Evolutionary conservation across 306 rosid species (phyloP), one percentile per base, ranked within the genome.

Genomic region (Prunus persica): DNA sequence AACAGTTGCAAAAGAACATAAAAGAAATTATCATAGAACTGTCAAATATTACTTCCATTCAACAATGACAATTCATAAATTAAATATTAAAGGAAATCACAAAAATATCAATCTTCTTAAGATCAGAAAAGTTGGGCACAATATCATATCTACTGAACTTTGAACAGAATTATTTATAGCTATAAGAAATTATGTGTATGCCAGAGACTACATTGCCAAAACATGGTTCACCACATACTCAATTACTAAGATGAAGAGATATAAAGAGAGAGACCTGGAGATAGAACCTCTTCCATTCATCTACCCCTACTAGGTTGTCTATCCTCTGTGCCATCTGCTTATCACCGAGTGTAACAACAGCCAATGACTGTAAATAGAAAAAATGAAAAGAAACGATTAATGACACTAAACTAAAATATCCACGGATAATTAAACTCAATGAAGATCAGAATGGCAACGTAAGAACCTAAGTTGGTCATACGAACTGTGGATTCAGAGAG

Each of bases 311-410:
- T 73, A 95, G 96, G 87, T 86, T 89, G 84, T 95, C 97, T 75
- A 95, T 28, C 84, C 93, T 89, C 82, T 95, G 98, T 19, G 98
- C 98, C 98, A 95, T 95, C 78, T 88, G 95, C 82, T 69, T 92
- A 86, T 95, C 97, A 73, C 98, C 98, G 28, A 95, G 91, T 3
- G 98, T 95, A 84, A 82, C 91, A 80, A 95, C 97, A 56, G 98
- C 98, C 47, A 95, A 78, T 16, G 98, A 79, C 98, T 95, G 86
- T 69, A 84, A 80, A 79, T 34, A 79, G 56, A 71, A 75, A 57
- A 65, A 69, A 28, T 32, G 15, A 65, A 51, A 30, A 27, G 22
- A 49, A 65, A 69, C 8, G 18, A 60, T 69, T n/a, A 60, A 78
- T 19, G 64, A 57, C 12, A 51, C 34, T 15, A 77, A 73, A 75